phyloP scores from a whole-genome alignment of 371 early-diverging fungal species.

The Actinomucor elegans region DNA sequence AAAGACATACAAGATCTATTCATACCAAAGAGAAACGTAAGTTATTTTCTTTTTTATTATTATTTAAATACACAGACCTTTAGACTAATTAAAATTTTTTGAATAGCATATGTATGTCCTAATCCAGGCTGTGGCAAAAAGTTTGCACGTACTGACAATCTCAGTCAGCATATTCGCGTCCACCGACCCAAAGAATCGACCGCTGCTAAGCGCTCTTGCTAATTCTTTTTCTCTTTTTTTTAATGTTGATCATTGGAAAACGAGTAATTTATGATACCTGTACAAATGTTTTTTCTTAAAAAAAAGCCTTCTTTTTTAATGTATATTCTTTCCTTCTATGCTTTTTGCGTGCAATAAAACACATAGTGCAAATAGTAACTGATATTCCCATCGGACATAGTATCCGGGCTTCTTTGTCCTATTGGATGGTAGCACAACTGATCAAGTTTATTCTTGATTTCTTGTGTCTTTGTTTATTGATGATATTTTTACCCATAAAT shows the following conservation, averaged over 20 bases:
- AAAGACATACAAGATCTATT: constrained; percentile 73
- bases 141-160: constrained; percentile 85
- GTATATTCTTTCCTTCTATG: background rate
- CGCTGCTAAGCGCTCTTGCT: background rate
- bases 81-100: background rate
- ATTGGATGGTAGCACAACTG: constrained; percentile 1
- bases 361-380: background rate
- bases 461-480: too few species aligned
- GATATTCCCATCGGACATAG: constrained; percentile 9
- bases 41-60: constrained; percentile 1
- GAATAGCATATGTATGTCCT: constrained; percentile 62
- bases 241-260: background rate
- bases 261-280: too few species aligned
- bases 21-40: constrained; percentile 60
- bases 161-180: constrained; percentile 70
- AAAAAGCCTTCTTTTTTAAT: background rate
- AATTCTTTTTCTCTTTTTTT: background rate
- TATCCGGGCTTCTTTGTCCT: background rate
- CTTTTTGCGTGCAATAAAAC: constrained; percentile 2
- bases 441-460: constrained; percentile 1
- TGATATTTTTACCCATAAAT: too few species aligned
- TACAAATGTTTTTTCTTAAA: too few species aligned
- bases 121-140: constrained; percentile 70
- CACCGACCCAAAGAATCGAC: constrained; percentile 44
- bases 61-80: background rate